Evolutionary conservation across 1,284 basidiomycete genomes (phyloP).

Genomic region (Moniliophthora roreri): DNA sequence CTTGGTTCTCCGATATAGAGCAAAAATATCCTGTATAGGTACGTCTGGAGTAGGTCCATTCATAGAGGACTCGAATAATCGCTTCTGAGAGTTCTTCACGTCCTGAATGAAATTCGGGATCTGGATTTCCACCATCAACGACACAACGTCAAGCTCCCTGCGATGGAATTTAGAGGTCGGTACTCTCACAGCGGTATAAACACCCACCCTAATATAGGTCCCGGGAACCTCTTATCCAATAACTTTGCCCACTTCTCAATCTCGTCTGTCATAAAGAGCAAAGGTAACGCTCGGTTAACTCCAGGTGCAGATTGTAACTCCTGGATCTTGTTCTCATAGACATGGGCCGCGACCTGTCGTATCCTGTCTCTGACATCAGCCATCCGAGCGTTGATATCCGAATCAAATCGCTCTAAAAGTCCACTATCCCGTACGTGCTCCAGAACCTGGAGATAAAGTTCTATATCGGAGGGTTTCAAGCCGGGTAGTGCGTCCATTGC

Average conservation of each 20-base stretch:
- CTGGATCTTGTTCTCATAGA: constrained; percentile 70
- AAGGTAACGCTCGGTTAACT: constrained; percentile 76
- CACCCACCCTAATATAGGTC: constrained; percentile 77
- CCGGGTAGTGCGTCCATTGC: constrained; percentile 74
- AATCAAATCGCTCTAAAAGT: constrained; percentile 64
- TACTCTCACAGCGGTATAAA: neutral
- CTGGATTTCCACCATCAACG: constrained; percentile 71
- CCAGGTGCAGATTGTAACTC: constrained; percentile 68
- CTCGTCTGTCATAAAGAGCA: constrained; percentile 84
- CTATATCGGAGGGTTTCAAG: constrained; percentile 68
- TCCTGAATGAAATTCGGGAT: constrained; percentile 80
- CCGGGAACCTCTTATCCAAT: constrained; percentile 83
- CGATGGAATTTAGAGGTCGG: constrained; percentile 12
- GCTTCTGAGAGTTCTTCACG: constrained; percentile 69
- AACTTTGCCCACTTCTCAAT: constrained; percentile 84
- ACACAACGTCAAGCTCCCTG: constrained; percentile 80
- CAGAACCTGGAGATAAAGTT: constrained; percentile 64
- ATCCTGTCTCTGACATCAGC: constrained; percentile 73
- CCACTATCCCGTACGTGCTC: constrained; percentile 73
- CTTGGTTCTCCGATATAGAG: constrained; percentile 78
- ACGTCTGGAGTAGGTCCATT: constrained; percentile 77
- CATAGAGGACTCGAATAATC: constrained; percentile 75
- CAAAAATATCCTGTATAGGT: constrained; percentile 87
- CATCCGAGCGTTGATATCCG: constrained; percentile 64
- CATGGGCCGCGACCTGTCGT: constrained; percentile 64